phyloP scores from a whole-genome alignment of 2,329 filamentous ascomycete genomes.

The Xylaria polymorpha region DNA sequence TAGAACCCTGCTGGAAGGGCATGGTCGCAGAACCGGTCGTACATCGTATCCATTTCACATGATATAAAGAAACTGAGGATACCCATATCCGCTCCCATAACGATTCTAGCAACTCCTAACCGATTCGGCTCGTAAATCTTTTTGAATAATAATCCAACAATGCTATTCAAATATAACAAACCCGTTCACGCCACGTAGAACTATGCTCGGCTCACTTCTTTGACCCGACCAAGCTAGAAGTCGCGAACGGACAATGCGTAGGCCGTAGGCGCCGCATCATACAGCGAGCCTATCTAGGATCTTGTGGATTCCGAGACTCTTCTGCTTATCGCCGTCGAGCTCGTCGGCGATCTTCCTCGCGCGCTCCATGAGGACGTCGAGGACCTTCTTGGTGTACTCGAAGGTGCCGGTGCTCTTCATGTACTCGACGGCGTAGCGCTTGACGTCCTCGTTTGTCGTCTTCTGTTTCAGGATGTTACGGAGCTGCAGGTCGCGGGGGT shows the following conservation, averaged over 20 bases:
- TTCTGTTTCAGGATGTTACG: conserved; percentile 94
- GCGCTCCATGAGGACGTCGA: conserved; percentile 71
- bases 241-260: background rate
- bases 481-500: conserved; percentile 79
- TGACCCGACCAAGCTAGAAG: background rate
- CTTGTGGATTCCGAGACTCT: conserved; percentile 67
- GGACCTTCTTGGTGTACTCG: conserved; percentile 79
- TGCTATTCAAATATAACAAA: background rate
- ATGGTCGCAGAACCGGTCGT: background rate
- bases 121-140: background rate
- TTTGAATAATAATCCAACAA: background rate
- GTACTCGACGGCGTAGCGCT: conserved; percentile 88
- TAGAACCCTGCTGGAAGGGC: background rate
- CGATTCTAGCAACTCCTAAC: background rate
- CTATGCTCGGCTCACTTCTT: background rate
- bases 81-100: conserved; percentile 1
- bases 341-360: conserved; percentile 72
- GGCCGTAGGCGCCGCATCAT: conserved; percentile 2
- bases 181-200: background rate
- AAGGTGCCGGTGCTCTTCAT: conserved; percentile 94
- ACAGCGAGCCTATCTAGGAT: conserved; percentile 75
- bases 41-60: conserved; percentile 2
- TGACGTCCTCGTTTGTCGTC: conserved; percentile 86
- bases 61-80: conserved; percentile 11
- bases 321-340: conserved; percentile 70